Evolutionary conservation across 2,329 filamentous ascomycete species (phyloP).

Genomic region (Epichloe uncinata): DNA sequence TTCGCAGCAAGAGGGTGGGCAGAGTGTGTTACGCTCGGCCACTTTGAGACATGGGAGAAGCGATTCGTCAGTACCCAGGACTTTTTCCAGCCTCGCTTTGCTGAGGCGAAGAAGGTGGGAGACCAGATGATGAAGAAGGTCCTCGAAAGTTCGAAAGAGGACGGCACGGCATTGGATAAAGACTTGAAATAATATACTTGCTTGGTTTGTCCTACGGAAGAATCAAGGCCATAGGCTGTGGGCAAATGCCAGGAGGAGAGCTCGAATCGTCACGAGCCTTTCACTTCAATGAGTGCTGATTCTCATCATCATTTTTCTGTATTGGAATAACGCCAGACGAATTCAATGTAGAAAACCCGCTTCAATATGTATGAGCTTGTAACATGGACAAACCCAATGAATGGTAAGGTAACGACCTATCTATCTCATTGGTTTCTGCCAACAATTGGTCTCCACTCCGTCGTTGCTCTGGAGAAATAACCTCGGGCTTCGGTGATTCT

Average conservation of each 20-base stretch:
- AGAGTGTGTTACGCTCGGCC: constrained; percentile 78
- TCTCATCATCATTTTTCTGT: too few species aligned
- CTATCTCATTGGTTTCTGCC: too few species aligned
- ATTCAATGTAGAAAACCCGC: too few species aligned
- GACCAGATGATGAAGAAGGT: constrained; percentile 98
- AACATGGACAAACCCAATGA: too few species aligned
- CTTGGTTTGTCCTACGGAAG: not conserved
- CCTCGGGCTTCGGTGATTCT: not conserved
- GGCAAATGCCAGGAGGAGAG: too few species aligned
- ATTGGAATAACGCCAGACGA: too few species aligned
- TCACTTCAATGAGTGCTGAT: too few species aligned
- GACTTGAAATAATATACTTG: too few species aligned
- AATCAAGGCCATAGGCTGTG: not conserved
- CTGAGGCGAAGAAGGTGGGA: constrained; percentile 73
- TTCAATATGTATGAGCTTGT: too few species aligned
- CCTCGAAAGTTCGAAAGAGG: constrained; percentile 56
- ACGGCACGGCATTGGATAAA: not conserved
- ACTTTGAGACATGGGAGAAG: constrained; percentile 87
- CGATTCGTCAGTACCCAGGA: constrained; percentile 80
- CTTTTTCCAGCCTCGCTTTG: constrained; percentile 86
- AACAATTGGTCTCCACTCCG: not conserved
- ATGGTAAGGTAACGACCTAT: too few species aligned
- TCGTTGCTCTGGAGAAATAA: constrained; percentile 3
- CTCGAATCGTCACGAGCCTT: too few species aligned
- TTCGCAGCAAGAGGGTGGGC: constrained; percentile 95